phyloP scores from a whole-genome alignment of 805 yeast genomes.

The Cyberlindnera japonica region DNA sequence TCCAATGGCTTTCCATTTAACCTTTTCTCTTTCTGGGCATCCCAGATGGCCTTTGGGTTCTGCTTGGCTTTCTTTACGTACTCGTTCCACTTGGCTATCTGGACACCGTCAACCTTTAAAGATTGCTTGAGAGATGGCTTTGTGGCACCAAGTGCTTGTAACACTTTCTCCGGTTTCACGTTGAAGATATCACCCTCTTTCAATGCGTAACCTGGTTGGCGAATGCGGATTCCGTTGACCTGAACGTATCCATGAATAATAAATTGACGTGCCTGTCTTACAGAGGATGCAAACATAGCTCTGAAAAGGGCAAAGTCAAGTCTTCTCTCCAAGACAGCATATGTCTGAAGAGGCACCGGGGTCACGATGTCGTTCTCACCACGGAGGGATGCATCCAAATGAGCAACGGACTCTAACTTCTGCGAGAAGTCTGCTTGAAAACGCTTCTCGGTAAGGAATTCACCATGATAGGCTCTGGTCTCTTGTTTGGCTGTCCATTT shows the following conservation, averaged over 20 bases:
- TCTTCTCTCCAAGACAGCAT: slow-evolving; percentile 82
- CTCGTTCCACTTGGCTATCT: slow-evolving; percentile 71
- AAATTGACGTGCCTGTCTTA: slow-evolving; percentile 91
- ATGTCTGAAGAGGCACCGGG: slow-evolving; percentile 86
- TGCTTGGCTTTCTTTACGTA: slow-evolving; percentile 55
- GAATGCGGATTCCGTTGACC: slow-evolving; percentile 79
- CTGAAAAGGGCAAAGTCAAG: slow-evolving; percentile 88
- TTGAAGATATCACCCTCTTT: slow-evolving; percentile 83
- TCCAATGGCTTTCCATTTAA: slow-evolving; percentile 26
- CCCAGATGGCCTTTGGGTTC: slow-evolving; percentile 41
- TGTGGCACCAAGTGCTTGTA: slow-evolving; percentile 76
- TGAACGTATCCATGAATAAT: slow-evolving; percentile 75
- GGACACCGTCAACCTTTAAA: slow-evolving; percentile 64
- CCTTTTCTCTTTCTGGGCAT: slow-evolving; percentile 35
- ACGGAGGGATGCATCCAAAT: slow-evolving; percentile 74
- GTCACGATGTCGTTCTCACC: slow-evolving; percentile 57
- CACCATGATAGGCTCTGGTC: slow-evolving; percentile 95
- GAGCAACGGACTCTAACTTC: slow-evolving; percentile 80
- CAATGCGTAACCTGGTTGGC: slow-evolving; percentile 74
- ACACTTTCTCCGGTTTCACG: slow-evolving; percentile 81
- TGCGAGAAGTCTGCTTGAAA: slow-evolving; percentile 69
- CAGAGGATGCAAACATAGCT: slow-evolving; percentile 87
- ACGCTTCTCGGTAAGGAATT: slow-evolving; percentile 78
- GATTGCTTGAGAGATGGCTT: slow-evolving; percentile 76
- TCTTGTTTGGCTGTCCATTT: slow-evolving; percentile 90